phyloP scores from a whole-genome alignment of 495 filamentous ascomycete genomes.

The Penicillium pancosmium region DNA sequence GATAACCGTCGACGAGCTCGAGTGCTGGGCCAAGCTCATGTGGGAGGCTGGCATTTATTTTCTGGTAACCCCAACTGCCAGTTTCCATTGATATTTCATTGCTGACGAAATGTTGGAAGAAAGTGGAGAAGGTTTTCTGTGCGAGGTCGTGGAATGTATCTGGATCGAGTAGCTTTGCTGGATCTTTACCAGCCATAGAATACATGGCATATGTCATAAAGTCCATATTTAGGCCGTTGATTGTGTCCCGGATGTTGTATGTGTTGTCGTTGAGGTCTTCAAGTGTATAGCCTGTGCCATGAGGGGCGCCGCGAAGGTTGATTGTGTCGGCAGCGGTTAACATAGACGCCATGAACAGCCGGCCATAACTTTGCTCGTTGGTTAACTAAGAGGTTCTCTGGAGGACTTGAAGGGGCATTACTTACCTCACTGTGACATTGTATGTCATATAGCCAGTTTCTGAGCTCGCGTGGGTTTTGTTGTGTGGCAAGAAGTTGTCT shows the following conservation, averaged over 20 bases:
- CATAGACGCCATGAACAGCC: conserved; percentile 35
- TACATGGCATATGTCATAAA: conserved; percentile 44
- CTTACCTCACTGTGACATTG: conserved; percentile 27
- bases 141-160: conserved; percentile 23
- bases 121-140: conserved; percentile 32
- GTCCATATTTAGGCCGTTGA: conserved; percentile 40
- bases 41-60: conserved; percentile 32
- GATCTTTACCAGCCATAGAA: conserved; percentile 30
- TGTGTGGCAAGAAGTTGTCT: conserved; percentile 31
- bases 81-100: conserved; percentile 25
- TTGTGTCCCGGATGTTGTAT: conserved; percentile 38
- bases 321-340: conserved; percentile 32
- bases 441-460: background rate
- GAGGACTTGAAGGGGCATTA: background rate
- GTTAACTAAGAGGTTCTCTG: background rate
- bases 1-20: conserved; percentile 7
- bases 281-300: conserved; percentile 8
- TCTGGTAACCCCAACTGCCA: conserved; percentile 35
- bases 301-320: conserved; percentile 13
- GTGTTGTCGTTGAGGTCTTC: conserved; percentile 39
- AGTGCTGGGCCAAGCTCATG: conserved; percentile 15
- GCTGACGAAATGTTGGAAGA: conserved; percentile 44
- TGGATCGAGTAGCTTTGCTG: conserved; percentile 27
- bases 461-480: background rate
- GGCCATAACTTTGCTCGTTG: conserved; percentile 29